Base-by-base conservation (phyloP, 1,139 yeast genomes). In the Kodamaea plutei region DNA sequence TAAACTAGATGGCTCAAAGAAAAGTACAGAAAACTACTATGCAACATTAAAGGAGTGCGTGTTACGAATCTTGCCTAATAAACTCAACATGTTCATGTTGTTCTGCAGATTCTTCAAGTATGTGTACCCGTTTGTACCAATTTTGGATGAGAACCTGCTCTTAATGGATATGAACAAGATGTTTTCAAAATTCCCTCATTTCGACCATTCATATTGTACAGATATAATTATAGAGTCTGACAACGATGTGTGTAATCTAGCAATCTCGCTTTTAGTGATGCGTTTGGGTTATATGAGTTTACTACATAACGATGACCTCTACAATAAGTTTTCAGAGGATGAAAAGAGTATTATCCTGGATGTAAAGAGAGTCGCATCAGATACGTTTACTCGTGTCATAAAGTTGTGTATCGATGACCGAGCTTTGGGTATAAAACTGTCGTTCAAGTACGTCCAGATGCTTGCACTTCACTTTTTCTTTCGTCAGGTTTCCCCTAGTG, bases 391-490 rank as follows among this genome's bases (percentile, higher is more conserved):
- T 5, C 50, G 48, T 24, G 53, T 56, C 8, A 46, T 63, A 3
- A 50, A 57, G 28, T 40, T 64, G 10, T 63, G 69, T 39, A 46
- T 60, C 13, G 54, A 59, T 5, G 66, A 62, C 32, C 52, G 53
- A 13, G 48, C 49, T 22, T 43, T 55, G 8, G 45, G 52, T 0
- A 43, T 49, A 29, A 56, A 59, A 40, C 60, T 67, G 26, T 47
- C 67, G 3, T 49, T 64, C 30, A 55, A 61, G 37, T 44, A 55
- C 31, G 59, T 64, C 4, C 70, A 64, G 41, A 36, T 68, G 69
- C 13, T 79, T 80, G 43, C 61, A 4, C 48, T 68, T 22, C 38
- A 57, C 17, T 52, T 61, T 35, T 64, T 61, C 35, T 67, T 64
- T 42, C 47, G 66, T 21, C 56, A 52, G 29, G 61, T 65, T 7